Evolutionary conservation across 139 green algal genomes (phyloP), one percentile per base, ranked within the genome.

Genomic region (Raphidocelis subcapitata): DNA sequence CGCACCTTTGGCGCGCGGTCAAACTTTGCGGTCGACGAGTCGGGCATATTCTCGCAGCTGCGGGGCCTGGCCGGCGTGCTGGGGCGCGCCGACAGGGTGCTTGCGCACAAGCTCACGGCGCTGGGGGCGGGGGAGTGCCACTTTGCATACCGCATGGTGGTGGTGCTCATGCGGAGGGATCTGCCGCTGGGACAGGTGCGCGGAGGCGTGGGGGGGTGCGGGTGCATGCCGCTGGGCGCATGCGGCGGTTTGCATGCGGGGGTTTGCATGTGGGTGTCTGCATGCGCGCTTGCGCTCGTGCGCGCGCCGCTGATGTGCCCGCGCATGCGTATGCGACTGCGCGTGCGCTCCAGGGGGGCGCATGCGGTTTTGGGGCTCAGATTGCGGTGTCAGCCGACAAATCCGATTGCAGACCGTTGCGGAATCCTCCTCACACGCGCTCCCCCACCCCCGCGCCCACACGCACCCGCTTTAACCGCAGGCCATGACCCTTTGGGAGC

Each of bases 81-180:
- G 24, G 61, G 70, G 65, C 44, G 29, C 3, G 21, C 26, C 37
- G 71, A 83, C 51, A 51, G 31, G 16, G 47, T 63, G 32, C 67
- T 92, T 47, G 69, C 64, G 60, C 52, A 63, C 15, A 76, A 74
- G 49, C 73, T 94, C 56, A 62, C 65, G 24, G 56, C 77, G 37
- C 52, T 95, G 32, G 83, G 77, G 0, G 86, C 88, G 0, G 77
- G 61, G 18, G 82, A 92, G 71, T 97, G 86, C 79, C 87, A 90
- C 78, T 97, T 97, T 79, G 90, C 87, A 2, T 92, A 96, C 72
- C 85, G 91, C 67, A 92, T 94, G 88, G 67, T 92, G 26, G 75
- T 96, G 24, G 92, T 94, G 1, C 72, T 92, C 70, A 81, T 97
- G 81, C 79, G 90, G 28, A 70, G 92, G 15, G 92, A 97, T 75